Evolutionary conservation across 179 eudicot species (phyloP), one percentile per base, ranked within the genome.

Genomic region (Vitellaria paradoxa): DNA sequence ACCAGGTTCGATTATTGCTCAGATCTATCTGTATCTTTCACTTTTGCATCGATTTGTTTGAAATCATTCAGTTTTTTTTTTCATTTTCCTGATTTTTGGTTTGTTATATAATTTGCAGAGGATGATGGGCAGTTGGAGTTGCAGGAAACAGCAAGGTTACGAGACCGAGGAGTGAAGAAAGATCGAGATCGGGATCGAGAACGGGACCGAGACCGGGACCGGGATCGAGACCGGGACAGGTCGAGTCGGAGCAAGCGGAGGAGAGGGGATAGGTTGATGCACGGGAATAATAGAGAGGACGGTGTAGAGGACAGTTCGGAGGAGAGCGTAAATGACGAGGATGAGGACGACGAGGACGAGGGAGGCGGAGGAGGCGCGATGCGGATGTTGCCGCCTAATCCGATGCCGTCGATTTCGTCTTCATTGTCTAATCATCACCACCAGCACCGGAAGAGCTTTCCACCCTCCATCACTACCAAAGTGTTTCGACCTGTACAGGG

Each of bases 281-380:
- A 81, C 77, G 77, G 89, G 5, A 83, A 83, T 59, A 72, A 76
- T 71, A 68, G 88, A 64, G 90, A 87, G 47, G 88, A 86, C 60
- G 87, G 84, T 0, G 87, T 66, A 0, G 96, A 92, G 18, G 96
- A 91, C 12, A 93, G 85, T 66, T 92, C 98, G 3, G 97, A 93
- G 61, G 98, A 90, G 70, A 93, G 98, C 75, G 91, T 92, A 56
- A 88, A 92, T 77, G 98, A 89, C n/a, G 98, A 91, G 0, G 93
- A 90, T 0, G 94, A 89, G 0, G 91, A 89, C 0, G 95, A 89
- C 0, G 92, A 82, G 0, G 90, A 85, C 13, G 88, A 80, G 5
- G 84, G 63, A 10, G 65, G 37, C 45, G 71, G 64, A 14, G 71
- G 64, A 14, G 80, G 84, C 46, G 75, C 74, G 5, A 78, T 86